Evolutionary conservation across 768 basidiomycete species (phyloP), one percentile per base, ranked within the genome.

Genomic region (Clitopilus passeckerianus): DNA sequence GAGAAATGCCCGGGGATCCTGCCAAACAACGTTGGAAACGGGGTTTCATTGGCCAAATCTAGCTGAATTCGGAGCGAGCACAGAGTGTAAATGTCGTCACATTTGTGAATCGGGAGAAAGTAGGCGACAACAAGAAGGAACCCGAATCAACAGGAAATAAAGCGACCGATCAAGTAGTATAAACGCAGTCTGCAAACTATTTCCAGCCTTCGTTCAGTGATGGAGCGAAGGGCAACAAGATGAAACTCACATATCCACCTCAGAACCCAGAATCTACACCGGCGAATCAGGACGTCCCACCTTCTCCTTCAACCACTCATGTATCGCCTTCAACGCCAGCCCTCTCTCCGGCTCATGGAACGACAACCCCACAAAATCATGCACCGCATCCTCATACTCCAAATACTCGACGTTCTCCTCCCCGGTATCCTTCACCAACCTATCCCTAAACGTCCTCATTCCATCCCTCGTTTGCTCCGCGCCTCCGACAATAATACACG

Each of bases 381-480:
- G 54, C n/a, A 55, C 54, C 14, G n/a, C 54, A 37, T 55, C 54
- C 33, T 33, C 33, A 8, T 10, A 33, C 54, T 33, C 54, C 33
- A 34, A 34, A 22, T 55, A 55, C 20, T 50, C 18, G 4, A 18
- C 18, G 5, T 10, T 18, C 20, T 10, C 46, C 5, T 50, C 12
- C 18, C 46, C 46, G 10, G 46, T 10, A 34, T 55, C 54, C 6
- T 14, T 34, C 24, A 55, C 54, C 6, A 55, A 18, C 54, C 54
- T 14, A 55, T 55, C 54, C 54, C 35, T 34, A 55, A 55, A 30
- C 54, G 54, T 55, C 33, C 54, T 16, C 30, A 55, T 55, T 10
- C 35, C 33, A 16, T 53, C 53, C 1, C 15, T 6, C 14, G 33
- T 34, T 27, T 34, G n/a, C 33, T 55, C 54, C 6, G 54, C 54